phyloP scores from a whole-genome alignment of 2,329 filamentous ascomycete genomes.

The Ophiostoma himal-ulmi region DNA sequence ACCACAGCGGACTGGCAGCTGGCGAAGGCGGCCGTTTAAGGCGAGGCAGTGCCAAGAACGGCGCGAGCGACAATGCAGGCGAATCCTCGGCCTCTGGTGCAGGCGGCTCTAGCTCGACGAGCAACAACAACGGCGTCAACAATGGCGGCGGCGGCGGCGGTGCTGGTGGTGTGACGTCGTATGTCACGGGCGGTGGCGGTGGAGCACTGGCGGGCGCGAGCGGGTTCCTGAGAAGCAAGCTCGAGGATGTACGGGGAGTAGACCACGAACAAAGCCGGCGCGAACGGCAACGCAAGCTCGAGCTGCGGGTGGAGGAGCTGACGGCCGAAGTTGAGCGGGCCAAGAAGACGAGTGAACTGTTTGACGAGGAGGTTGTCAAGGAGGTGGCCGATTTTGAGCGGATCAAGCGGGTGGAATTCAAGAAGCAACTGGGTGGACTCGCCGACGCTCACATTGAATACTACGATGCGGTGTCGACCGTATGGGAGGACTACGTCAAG shows the following conservation, averaged over 20 bases:
- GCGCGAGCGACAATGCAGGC: not conserved
- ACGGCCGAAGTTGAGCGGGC: constrained; percentile 84
- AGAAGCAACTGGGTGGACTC: constrained; percentile 73
- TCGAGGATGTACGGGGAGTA: constrained; percentile 93
- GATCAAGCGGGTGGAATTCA: constrained; percentile 92
- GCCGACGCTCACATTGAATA: constrained; percentile 83
- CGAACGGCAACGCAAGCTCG: constrained; percentile 81
- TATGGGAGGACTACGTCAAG: constrained; percentile 84
- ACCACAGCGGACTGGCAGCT: constrained; percentile 29
- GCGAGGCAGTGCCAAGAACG: constrained; percentile 10
- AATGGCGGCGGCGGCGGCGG: constrained; percentile 15
- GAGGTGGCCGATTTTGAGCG: constrained; percentile 93
- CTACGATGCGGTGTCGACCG: constrained; percentile 70
- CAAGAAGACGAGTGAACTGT: constrained; percentile 80
- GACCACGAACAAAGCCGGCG: constrained; percentile 89
- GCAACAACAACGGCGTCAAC: not conserved
- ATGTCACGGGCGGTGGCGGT: constrained; percentile 21
- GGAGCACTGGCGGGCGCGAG: constrained; percentile 62
- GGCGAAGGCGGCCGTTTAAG: constrained; percentile 22
- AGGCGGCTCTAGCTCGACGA: not conserved
- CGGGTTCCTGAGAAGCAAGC: constrained; percentile 84
- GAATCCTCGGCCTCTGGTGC: not conserved
- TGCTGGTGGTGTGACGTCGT: constrained; percentile 17
- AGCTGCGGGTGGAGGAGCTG: constrained; percentile 86
- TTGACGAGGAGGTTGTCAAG: constrained; percentile 91